Percentiles rank a stretch among this genome's conserved stretches.
These are phyloP conservation scores for Crataegus laevigata DNA, from an alignment of 306 rosid genomes.

Conservation along the genomic window DNA sequence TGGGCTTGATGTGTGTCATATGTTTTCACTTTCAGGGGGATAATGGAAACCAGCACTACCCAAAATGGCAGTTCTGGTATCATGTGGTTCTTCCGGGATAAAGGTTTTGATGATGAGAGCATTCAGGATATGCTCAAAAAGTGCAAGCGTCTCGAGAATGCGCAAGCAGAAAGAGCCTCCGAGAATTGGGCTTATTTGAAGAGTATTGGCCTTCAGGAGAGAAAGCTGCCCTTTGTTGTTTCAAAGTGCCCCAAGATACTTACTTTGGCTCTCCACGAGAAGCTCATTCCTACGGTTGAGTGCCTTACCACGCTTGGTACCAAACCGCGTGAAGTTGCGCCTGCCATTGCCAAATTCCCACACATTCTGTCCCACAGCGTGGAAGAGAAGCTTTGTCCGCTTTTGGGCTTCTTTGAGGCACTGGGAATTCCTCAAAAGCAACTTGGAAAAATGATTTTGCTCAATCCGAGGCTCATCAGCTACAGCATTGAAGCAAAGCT, in stretches of 20 bases:
- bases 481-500: constrained; percentile 79
- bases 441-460: constrained; percentile 68
- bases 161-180: constrained; percentile 51
- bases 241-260: constrained; percentile 87
- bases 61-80: constrained; percentile 43
- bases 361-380: constrained; percentile 68
- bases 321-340: constrained; percentile 60
- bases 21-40: constrained; percentile 19
- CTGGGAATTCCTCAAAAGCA: constrained; percentile 73
- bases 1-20: constrained; percentile 2
- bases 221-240: constrained; percentile 73
- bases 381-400: constrained; percentile 93
- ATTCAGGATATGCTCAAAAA: constrained; percentile 58
- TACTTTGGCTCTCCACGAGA: constrained; percentile 61
- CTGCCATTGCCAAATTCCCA: constrained; percentile 79
- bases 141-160: constrained; percentile 66
- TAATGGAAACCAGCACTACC: constrained; percentile 44
- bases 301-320: constrained; percentile 68
- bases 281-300: constrained; percentile 73
- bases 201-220: constrained; percentile 71
- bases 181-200: constrained; percentile 78
- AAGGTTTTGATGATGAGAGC: constrained; percentile 76
- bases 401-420: constrained; percentile 81
- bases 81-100: constrained; percentile 89
- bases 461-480: constrained; percentile 88